Evolutionary conservation across 352 stramenopile species (phyloP).

Genomic region (Phytophthora crassamura): DNA sequence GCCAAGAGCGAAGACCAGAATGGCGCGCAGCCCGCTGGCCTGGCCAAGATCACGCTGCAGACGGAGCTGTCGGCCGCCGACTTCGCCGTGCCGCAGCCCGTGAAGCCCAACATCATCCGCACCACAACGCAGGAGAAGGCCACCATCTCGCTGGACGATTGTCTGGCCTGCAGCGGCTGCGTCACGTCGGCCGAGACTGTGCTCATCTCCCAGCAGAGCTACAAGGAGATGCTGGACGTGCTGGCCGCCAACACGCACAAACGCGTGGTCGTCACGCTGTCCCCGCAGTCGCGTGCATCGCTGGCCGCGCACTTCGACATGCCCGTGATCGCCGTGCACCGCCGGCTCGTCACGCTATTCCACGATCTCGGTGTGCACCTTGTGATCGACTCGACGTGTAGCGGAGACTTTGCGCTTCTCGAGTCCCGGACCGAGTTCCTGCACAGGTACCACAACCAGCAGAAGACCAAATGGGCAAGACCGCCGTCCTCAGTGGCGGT

Average conservation of each 20-base stretch:
- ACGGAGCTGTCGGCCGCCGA: slow-evolving; percentile 73
- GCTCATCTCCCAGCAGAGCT: slow-evolving; percentile 97
- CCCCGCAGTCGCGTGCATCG: slow-evolving; percentile 88
- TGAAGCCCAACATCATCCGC: slow-evolving; percentile 83
- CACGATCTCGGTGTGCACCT: slow-evolving; percentile 87
- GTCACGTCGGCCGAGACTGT: slow-evolving; percentile 99
- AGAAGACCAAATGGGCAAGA: slow-evolving; percentile 69
- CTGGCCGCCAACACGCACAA: slow-evolving; percentile 54
- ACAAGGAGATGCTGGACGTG: slow-evolving; percentile 84
- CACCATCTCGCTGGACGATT: slow-evolving; percentile 96
- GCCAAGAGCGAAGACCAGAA: slow-evolving; percentile 6
- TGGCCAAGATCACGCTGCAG: slow-evolving; percentile 82
- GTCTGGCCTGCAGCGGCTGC: slow-evolving; percentile 96
- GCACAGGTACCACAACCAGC: slow-evolving; percentile 79
- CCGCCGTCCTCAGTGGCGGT: slow-evolving; percentile 77
- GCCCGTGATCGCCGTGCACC: slow-evolving; percentile 65
- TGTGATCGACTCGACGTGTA: slow-evolving; percentile 92
- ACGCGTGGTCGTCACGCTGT: slow-evolving; percentile 88
- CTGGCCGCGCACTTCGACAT: slow-evolving; percentile 85
- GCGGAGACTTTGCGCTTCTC: slow-evolving; percentile 93
- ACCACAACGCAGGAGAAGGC: slow-evolving; percentile 83
- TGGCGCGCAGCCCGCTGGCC: slow-evolving; percentile 28
- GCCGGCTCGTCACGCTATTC: slow-evolving; percentile 83
- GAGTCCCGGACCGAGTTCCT: slow-evolving; percentile 94
- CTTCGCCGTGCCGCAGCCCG: slow-evolving; percentile 47